phyloP scores from a whole-genome alignment of 139 green algal genomes.

The Penium margaritaceum region DNA sequence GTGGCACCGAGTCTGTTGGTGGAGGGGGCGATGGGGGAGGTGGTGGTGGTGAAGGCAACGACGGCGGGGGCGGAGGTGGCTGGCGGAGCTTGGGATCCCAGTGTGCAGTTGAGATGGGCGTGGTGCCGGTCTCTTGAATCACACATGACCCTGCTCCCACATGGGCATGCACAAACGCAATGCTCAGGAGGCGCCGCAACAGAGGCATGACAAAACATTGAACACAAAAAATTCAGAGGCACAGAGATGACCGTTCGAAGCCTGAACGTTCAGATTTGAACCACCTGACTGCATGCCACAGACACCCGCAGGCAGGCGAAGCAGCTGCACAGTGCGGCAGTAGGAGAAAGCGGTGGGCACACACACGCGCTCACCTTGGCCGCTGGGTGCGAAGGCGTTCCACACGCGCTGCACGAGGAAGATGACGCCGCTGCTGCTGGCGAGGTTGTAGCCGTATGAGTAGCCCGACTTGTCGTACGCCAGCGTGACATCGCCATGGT shows the following conservation, averaged over 20 bases:
- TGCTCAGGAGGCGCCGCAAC: neutral
- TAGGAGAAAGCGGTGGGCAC: neutral
- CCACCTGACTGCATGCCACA: neutral
- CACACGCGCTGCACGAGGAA: conserved; percentile 4
- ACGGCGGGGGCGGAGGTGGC: too few species aligned
- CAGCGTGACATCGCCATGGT: conserved; percentile 1
- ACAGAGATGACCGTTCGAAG: too few species aligned
- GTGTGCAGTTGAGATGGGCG: too few species aligned
- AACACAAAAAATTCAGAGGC: too few species aligned
- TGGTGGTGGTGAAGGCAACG: too few species aligned
- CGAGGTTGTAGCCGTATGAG: conserved; percentile 5
- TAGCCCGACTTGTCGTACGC: neutral
- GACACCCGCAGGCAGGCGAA: neutral
- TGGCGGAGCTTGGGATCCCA: too few species aligned
- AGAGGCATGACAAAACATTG: neutral
- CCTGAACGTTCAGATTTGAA: too few species aligned
- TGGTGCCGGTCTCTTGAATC: too few species aligned
- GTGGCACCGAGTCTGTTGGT: neutral
- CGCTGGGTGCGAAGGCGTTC: conserved; percentile 1
- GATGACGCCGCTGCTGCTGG: neutral
- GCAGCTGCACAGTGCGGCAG: neutral
- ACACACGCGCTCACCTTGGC: neutral
- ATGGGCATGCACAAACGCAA: too few species aligned
- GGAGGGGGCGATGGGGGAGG: neutral
- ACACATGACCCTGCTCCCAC: too few species aligned